Percentiles rank a stretch among this genome's conserved stretches.
Evolutionary conservation across 139 green algal genomes (phyloP).

Genomic region (Chlorella sp.): DNA sequence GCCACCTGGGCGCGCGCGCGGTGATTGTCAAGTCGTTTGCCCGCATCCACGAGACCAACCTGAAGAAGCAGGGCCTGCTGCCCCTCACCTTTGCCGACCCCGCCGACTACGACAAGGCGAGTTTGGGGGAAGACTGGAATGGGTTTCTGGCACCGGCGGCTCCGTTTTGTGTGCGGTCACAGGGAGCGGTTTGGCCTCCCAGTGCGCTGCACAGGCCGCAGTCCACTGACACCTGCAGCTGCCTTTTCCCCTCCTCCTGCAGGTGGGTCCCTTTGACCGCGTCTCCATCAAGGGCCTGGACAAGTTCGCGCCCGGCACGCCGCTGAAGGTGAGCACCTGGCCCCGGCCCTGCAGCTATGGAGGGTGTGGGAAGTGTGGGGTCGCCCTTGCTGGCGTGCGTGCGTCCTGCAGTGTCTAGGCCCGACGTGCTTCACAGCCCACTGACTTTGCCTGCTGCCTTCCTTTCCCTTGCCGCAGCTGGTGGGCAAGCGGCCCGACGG

Average conservation of each 20-base stretch:
- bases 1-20: conserved; percentile 89
- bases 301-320: conserved; percentile 77
- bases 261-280: conserved; percentile 66
- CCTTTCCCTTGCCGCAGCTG: too few species aligned
- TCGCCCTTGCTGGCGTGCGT: too few species aligned
- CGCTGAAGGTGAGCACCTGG: conserved; percentile 60
- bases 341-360: too few species aligned
- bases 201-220: background rate
- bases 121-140: background rate
- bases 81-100: conserved; percentile 89
- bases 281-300: conserved; percentile 88
- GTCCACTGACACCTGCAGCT: background rate
- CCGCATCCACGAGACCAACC: conserved; percentile 97
- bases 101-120: conserved; percentile 93
- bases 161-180: too few species aligned
- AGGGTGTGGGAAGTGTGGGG: too few species aligned
- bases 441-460: too few species aligned
- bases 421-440: too few species aligned
- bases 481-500: conserved; percentile 83
- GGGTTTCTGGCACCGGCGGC: background rate
- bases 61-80: conserved; percentile 97
- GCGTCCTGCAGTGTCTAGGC: too few species aligned
- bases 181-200: too few species aligned
- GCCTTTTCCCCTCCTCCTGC: background rate
- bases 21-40: conserved; percentile 96